Percentiles rank a stretch among this genome's conserved stretches.
Evolutionary conservation across 1,284 basidiomycete species (phyloP).

Genomic region (Ustilago trichophora): DNA sequence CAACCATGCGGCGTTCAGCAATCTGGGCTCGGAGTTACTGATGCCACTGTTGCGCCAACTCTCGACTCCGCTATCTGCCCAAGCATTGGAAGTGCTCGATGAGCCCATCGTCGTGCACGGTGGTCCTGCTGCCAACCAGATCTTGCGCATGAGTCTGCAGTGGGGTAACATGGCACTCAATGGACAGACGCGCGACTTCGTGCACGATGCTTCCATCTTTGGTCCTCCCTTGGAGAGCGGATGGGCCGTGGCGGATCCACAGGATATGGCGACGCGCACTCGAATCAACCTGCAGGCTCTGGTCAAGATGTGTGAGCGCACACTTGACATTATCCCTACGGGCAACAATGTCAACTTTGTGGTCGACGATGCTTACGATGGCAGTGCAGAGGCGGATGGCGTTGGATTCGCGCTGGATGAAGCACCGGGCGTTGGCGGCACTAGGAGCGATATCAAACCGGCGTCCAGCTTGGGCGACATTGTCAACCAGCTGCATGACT

Average conservation of each 20-base stretch:
- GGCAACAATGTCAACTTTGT: constrained; percentile 60
- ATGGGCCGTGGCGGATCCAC: constrained; percentile 61
- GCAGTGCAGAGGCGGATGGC: constrained; percentile 20
- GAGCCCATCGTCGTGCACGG: constrained; percentile 80
- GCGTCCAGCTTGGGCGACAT: constrained; percentile 51
- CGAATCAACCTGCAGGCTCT: constrained; percentile 59
- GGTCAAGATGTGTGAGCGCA: constrained; percentile 59
- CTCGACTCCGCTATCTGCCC: constrained; percentile 81
- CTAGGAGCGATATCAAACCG: constrained; percentile 14
- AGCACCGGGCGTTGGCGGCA: constrained; percentile 21
- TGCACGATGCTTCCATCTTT: constrained; percentile 51
- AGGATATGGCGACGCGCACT: constrained; percentile 54
- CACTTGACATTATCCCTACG: constrained; percentile 49
- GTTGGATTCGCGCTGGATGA: constrained; percentile 38
- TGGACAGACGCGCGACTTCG: constrained; percentile 42
- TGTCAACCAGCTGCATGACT: constrained; percentile 62
- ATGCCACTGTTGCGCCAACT: constrained; percentile 88
- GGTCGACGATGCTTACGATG: constrained; percentile 49
- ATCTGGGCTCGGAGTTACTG: constrained; percentile 82
- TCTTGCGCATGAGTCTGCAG: constrained; percentile 78
- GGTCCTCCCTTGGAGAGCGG: constrained; percentile 58
- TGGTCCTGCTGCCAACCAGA: constrained; percentile 80
- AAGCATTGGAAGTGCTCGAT: constrained; percentile 89
- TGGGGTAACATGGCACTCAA: constrained; percentile 44
- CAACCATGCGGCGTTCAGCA: constrained; percentile 73